These are phyloP conservation scores for Pseudozyma hubeiensis DNA, from an alignment of 1,284 basidiomycete genomes.

Conservation along the genomic window DNA sequence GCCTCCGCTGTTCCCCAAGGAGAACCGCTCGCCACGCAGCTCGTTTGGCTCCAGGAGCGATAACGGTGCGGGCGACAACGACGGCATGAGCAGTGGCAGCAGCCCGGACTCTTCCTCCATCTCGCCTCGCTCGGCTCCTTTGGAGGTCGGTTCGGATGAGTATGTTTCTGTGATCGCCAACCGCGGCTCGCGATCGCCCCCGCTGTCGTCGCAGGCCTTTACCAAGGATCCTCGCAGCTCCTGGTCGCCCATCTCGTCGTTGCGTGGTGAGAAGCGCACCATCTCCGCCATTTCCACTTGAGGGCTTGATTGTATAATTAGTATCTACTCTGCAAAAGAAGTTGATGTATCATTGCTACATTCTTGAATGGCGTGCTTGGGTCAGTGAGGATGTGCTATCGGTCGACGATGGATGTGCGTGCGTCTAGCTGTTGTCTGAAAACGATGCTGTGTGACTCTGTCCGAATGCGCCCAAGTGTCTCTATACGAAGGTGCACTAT, in stretches of 20 bases:
- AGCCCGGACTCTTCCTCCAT: slow-evolving; percentile 37
- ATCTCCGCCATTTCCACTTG: slow-evolving; percentile 31
- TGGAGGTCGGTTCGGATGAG: slow-evolving; percentile 29
- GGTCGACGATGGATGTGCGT: no score
- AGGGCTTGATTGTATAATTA: slow-evolving; percentile 13
- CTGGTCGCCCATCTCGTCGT: slow-evolving; percentile 41
- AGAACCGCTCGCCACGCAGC: slow-evolving; percentile 33
- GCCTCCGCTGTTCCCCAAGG: slow-evolving; percentile 18
- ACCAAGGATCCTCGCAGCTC: slow-evolving; percentile 33
- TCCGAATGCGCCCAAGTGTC: no score
- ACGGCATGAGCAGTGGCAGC: slow-evolving; percentile 40
- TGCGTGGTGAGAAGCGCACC: slow-evolving; percentile 45
- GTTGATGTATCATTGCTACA: neutral
- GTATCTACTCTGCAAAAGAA: neutral
- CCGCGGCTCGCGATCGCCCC: slow-evolving; percentile 24
- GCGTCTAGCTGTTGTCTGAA: no score
- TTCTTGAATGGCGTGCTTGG: neutral
- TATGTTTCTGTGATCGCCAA: slow-evolving; percentile 29
- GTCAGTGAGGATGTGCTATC: no score
- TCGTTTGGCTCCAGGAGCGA: slow-evolving; percentile 42
- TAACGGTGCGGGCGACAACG: slow-evolving; percentile 19
- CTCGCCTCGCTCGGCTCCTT: slow-evolving; percentile 34
- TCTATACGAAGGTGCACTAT: no score
- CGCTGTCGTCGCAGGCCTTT: slow-evolving; percentile 19
- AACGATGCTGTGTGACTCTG: no score